Percentiles rank a stretch among this genome's conserved stretches.
Conservation (phyloP, 371 early-diverging fungal species). For the Mortierella sp. region DNA sequence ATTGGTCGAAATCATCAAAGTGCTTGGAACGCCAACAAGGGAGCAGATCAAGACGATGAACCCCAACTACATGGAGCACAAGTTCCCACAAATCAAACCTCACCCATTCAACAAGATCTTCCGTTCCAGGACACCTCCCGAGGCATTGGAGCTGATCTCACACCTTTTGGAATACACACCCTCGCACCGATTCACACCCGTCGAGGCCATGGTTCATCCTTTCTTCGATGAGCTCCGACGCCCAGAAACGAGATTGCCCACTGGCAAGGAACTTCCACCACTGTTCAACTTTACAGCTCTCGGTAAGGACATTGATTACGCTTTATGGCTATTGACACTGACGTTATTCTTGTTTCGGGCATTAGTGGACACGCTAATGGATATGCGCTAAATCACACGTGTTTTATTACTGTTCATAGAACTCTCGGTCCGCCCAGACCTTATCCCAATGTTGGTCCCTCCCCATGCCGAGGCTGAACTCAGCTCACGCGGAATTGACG, state of each 20-base stretch:
- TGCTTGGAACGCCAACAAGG: conserved; percentile 97
- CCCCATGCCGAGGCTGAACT: conserved; percentile 70
- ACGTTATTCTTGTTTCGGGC: no score
- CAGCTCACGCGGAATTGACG: conserved; percentile 68
- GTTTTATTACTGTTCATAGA: conserved; percentile 55
- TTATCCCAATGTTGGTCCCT: conserved; percentile 77
- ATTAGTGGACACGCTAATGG: no score
- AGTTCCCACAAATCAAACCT: conserved; percentile 97
- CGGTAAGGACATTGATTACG: no score
- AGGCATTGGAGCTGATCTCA: conserved; percentile 90
- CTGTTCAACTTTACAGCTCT: conserved; percentile 91
- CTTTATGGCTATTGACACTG: no score
- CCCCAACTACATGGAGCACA: conserved; percentile 96
- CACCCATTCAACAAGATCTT: conserved; percentile 92
- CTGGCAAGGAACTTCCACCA: conserved; percentile 84
- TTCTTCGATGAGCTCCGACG: conserved; percentile 97
- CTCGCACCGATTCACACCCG: conserved; percentile 85
- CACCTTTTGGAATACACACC: conserved; percentile 97
- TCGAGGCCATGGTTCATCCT: conserved; percentile 93
- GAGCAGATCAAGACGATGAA: conserved; percentile 97
- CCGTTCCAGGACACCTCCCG: conserved; percentile 83
- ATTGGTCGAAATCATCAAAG: conserved; percentile 99
- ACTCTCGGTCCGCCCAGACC: conserved; percentile 82
- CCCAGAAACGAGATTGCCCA: conserved; percentile 81
- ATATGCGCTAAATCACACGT: no score